Conservation (phyloP, 441 rosid genomes). For the Gossypium gossypioides region DNA sequence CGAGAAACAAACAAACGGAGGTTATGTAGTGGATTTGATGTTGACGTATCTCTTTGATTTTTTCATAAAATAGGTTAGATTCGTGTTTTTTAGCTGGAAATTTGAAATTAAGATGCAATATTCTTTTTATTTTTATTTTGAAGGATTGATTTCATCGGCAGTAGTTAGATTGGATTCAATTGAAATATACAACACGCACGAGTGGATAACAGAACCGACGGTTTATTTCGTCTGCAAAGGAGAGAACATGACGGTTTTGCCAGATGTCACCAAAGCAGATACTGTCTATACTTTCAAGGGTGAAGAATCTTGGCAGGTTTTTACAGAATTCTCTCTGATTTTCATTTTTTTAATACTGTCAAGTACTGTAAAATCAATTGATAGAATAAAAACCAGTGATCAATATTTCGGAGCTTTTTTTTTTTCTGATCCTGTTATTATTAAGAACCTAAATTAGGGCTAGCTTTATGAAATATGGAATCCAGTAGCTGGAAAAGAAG, state of each 20-base stretch:
- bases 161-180: slow-evolving; percentile 56
- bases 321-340: neutral
- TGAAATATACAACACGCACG: slow-evolving; percentile 55
- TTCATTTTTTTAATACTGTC: neutral
- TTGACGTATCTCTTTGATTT: neutral
- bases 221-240: slow-evolving; percentile 74
- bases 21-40: neutral
- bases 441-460: neutral
- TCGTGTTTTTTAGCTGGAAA: neutral
- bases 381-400: neutral
- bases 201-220: slow-evolving; percentile 53
- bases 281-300: slow-evolving; percentile 47
- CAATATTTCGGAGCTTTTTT: neutral
- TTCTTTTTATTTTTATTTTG: slow-evolving; percentile 7
- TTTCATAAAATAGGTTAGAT: neutral
- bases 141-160: slow-evolving; percentile 40
- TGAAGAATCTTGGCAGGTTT: slow-evolving; percentile 87
- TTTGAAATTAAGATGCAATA: neutral
- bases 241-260: slow-evolving; percentile 51
- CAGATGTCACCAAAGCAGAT: slow-evolving; percentile 47
- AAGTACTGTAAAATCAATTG: neutral
- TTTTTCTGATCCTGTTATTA: neutral
- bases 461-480: neutral
- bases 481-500: neutral
- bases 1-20: slow-evolving; percentile 1